A percentile compares a stretch with the other conserved stretches of the same genome.
These are phyloP conservation scores for Trichoderma asperelloides DNA, from an alignment of 495 filamentous ascomycete genomes.

Conservation along the genomic window DNA sequence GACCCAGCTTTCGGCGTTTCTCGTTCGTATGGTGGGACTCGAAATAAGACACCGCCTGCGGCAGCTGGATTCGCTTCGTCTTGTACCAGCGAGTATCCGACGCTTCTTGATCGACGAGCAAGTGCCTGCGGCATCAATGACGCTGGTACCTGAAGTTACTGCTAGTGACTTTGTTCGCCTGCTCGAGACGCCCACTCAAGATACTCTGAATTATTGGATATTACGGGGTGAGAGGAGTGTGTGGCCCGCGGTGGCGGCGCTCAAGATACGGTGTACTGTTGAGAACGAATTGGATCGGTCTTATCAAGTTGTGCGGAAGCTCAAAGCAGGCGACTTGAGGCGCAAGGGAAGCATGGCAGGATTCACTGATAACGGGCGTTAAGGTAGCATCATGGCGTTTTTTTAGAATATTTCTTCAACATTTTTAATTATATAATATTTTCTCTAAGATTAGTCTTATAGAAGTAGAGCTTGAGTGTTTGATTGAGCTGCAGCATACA, in stretches of 20 bases:
- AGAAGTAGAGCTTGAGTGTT: too few species aligned
- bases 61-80: conserved; percentile 69
- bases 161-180: conserved; percentile 63
- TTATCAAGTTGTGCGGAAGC: conserved; percentile 67
- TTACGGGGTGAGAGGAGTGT: conserved; percentile 74
- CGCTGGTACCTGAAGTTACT: conserved; percentile 72
- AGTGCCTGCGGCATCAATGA: conserved; percentile 71
- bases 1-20: conserved; percentile 49
- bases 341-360: conserved; percentile 9
- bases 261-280: conserved; percentile 75
- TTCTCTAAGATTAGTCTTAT: background rate
- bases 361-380: background rate
- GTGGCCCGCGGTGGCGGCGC: conserved; percentile 82
- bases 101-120: conserved; percentile 81
- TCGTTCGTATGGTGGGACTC: conserved; percentile 59
- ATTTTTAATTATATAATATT: background rate
- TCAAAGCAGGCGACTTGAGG: conserved; percentile 36
- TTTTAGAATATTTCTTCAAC: background rate
- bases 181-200: conserved; percentile 68
- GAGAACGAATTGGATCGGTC: conserved; percentile 79
- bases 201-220: conserved; percentile 78
- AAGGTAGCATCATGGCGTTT: background rate
- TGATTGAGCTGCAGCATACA: too few species aligned
- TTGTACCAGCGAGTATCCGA: conserved; percentile 60
- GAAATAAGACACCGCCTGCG: conserved; percentile 76